Percentiles rank a stretch among this genome's conserved stretches.
Conservation (phyloP, 805 yeast species). For the Schwanniomyces yamadae region DNA sequence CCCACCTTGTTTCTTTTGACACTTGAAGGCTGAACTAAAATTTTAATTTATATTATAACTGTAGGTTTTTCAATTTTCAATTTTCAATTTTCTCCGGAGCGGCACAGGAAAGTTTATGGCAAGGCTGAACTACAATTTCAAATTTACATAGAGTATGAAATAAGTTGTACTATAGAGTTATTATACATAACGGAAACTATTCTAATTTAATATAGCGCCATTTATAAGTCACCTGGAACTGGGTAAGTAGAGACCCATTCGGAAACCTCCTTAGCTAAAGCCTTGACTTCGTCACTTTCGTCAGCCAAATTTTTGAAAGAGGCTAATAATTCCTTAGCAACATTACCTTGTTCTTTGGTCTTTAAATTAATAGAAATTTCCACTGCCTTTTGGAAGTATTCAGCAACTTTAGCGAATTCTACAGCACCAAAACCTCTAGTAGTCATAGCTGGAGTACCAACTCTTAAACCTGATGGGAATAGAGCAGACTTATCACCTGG, state of each 20-base stretch:
- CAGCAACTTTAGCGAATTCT: constrained; percentile 79
- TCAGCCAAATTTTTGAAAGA: constrained; percentile 72
- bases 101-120: not conserved
- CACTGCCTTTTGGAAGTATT: constrained; percentile 79
- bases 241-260: constrained; percentile 76
- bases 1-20: not conserved
- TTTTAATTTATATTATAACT: not conserved
- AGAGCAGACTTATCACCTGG: constrained; percentile 97
- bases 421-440: constrained; percentile 92
- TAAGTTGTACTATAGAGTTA: too few species aligned
- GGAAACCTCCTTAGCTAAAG: constrained; percentile 63
- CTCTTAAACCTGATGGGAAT: constrained; percentile 95
- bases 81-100: not conserved
- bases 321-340: constrained; percentile 59
- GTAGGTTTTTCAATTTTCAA: not conserved
- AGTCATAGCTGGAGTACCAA: constrained; percentile 98
- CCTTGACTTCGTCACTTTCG: constrained; percentile 58
- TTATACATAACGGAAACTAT: too few species aligned
- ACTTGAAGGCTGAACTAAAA: not conserved
- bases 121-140: too few species aligned
- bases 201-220: too few species aligned
- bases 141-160: too few species aligned
- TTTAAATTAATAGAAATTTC: constrained; percentile 61
- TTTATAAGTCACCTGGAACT: constrained; percentile 74
- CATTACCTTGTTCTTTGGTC: constrained; percentile 54